Evolutionary conservation across 73 alveolate species (phyloP).

Genomic region (Symbiodinium pilosum): DNA sequence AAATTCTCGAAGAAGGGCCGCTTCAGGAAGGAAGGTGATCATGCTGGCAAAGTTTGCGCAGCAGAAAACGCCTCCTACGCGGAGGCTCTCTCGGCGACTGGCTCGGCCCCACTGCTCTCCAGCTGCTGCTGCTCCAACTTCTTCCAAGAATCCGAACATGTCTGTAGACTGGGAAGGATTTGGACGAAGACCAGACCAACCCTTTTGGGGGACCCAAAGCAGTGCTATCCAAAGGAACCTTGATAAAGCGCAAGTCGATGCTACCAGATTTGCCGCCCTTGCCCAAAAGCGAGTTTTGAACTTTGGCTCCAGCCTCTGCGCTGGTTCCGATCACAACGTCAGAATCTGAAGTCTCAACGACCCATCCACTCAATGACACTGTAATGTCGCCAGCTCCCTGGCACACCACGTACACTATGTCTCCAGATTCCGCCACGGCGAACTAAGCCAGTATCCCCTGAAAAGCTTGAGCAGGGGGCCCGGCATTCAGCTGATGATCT

Average conservation of each 20-base stretch:
- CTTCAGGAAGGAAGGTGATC: neutral
- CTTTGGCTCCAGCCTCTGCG: neutral
- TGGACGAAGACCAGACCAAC: neutral
- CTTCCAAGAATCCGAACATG: neutral
- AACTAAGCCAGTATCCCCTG: neutral
- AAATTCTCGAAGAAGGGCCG: neutral
- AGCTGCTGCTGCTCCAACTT: neutral
- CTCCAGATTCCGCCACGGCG: neutral
- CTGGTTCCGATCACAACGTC: neutral
- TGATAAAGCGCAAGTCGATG: neutral
- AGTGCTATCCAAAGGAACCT: neutral
- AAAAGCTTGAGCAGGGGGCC: conserved; percentile 12
- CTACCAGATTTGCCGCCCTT: neutral
- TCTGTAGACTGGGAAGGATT: neutral
- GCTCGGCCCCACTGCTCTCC: conserved; percentile 41
- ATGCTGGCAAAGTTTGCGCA: neutral
- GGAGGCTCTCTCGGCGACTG: too few relatives aligned
- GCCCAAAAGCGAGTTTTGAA: neutral
- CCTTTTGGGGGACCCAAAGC: neutral
- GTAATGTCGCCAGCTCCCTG: neutral
- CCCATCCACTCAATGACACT: neutral
- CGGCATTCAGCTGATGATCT: neutral
- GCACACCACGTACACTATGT: neutral
- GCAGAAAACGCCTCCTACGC: neutral
- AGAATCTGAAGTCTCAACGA: neutral